Conservation (phyloP, 1,284 basidiomycete genomes). For the Fomitiporia mediterranea region DNA sequence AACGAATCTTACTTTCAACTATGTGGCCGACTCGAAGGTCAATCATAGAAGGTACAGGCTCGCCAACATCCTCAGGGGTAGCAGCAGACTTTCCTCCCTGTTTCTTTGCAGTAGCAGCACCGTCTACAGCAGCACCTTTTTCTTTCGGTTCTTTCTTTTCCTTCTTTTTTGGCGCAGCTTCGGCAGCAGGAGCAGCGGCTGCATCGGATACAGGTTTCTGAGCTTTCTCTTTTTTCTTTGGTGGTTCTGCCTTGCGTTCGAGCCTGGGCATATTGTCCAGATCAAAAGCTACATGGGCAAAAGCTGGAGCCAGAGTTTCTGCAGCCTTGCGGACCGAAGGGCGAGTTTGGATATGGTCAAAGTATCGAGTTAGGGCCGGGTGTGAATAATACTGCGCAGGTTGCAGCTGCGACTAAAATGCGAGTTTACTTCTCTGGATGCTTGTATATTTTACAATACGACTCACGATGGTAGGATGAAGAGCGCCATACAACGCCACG, state of each 20-base stretch:
- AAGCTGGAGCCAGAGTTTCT: constrained; percentile 48
- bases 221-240: constrained; percentile 81
- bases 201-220: constrained; percentile 38
- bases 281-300: constrained; percentile 64
- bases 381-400: constrained; percentile 66
- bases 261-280: constrained; percentile 68
- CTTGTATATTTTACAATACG: not conserved
- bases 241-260: constrained; percentile 67
- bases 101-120: constrained; percentile 40
- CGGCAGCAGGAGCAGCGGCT: constrained; percentile 25
- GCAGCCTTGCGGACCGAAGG: constrained; percentile 55
- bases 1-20: constrained; percentile 63
- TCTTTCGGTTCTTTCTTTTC: constrained; percentile 43
- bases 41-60: constrained; percentile 89
- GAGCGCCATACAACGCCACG: constrained; percentile 75
- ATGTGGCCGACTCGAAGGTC: constrained; percentile 90
- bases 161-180: constrained; percentile 44
- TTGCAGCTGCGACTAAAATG: constrained; percentile 57
- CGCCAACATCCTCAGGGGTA: constrained; percentile 59
- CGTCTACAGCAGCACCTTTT: constrained; percentile 29
- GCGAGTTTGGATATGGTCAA: constrained; percentile 84
- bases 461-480: constrained; percentile 76
- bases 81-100: constrained; percentile 35
- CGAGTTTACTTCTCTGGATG: not conserved
- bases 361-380: constrained; percentile 86